Conservation (phyloP, 2,329 filamentous ascomycete species). For the Penicillium oxalicum region DNA sequence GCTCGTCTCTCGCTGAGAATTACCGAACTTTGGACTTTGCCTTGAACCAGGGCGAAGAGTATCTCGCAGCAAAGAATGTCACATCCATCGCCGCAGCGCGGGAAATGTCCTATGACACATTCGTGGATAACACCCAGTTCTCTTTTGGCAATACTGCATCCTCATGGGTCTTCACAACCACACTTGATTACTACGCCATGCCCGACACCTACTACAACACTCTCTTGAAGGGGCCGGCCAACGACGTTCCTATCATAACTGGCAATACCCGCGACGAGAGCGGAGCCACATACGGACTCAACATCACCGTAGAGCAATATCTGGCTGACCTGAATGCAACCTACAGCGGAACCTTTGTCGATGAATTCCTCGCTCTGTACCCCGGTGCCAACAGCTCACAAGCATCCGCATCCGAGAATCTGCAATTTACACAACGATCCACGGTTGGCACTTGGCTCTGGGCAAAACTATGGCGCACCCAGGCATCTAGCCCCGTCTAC, state of each 20-base stretch:
- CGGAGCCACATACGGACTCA: constrained; percentile 18
- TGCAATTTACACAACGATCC: constrained; percentile 30
- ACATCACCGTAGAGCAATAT: constrained; percentile 26
- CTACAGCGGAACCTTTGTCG: too few relatives aligned
- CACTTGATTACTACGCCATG: constrained; percentile 22
- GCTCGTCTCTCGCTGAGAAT: constrained; percentile 25
- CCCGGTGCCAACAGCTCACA: too few relatives aligned
- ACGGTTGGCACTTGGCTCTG: constrained; percentile 25
- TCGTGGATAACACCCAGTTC: constrained; percentile 23
- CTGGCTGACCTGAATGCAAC: constrained; percentile 8
- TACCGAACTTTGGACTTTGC: constrained; percentile 27
- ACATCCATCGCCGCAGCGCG: constrained; percentile 20
- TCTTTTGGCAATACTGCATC: constrained; percentile 20
- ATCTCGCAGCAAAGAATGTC: constrained; percentile 21
- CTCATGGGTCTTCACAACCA: constrained; percentile 28
- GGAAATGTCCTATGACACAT: constrained; percentile 18
- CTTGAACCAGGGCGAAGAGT: constrained; percentile 21
- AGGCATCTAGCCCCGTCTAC: constrained; percentile 25
- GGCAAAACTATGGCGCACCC: constrained; percentile 24
- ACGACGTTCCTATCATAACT: constrained; percentile 33
- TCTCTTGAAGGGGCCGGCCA: constrained; percentile 24
- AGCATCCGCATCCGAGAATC: too few relatives aligned
- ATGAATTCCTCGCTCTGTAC: too few relatives aligned
- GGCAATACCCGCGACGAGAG: constrained; percentile 34
- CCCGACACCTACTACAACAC: constrained; percentile 23